Percentiles rank a stretch among this genome's conserved stretches.
Evolutionary conservation across 768 basidiomycete genomes (phyloP).

Genomic region (Boletus fagicola): DNA sequence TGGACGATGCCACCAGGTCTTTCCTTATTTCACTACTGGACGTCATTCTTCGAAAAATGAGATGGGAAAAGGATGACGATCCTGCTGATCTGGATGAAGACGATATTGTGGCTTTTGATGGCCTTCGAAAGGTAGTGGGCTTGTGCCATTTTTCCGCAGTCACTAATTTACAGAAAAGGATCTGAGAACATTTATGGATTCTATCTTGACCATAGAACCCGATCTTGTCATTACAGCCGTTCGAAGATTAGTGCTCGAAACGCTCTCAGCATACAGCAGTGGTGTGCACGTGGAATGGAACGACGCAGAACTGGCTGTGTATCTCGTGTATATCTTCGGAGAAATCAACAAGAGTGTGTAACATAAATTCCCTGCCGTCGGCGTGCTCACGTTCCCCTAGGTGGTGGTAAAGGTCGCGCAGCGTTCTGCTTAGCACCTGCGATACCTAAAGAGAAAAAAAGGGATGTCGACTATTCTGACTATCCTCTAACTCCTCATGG

Average conservation of each 20-base stretch:
- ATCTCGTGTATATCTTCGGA: constrained; percentile 90
- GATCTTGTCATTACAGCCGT: constrained; percentile 80
- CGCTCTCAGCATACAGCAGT: constrained; percentile 63
- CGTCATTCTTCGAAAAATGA: constrained; percentile 83
- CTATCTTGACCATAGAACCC: constrained; percentile 81
- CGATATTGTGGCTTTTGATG: constrained; percentile 77
- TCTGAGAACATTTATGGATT: constrained; percentile 81
- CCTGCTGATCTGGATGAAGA: constrained; percentile 87
- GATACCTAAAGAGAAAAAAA: constrained; percentile 66
- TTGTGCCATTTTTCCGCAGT: constrained; percentile 1
- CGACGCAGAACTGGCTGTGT: constrained; percentile 90
- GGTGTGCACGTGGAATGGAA: constrained; percentile 79
- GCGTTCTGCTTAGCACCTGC: constrained; percentile 81
- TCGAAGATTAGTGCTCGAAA: constrained; percentile 67
- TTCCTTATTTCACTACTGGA: constrained; percentile 79
- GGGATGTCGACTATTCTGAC: constrained; percentile 66
- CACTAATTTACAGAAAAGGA: constrained; percentile 52
- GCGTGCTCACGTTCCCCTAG: constrained; percentile 34
- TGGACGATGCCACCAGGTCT: constrained; percentile 64
- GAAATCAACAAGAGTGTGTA: constrained; percentile 84
- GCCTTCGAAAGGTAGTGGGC: constrained; percentile 70
- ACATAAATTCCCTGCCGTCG: background rate
- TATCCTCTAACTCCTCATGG: constrained; percentile 89
- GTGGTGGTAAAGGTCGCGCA: constrained; percentile 75
- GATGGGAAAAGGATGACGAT: constrained; percentile 82